Evolutionary conservation across 495 filamentous ascomycete genomes (phyloP), one percentile per base, ranked within the genome.

Genomic region (Neurospora africana): DNA sequence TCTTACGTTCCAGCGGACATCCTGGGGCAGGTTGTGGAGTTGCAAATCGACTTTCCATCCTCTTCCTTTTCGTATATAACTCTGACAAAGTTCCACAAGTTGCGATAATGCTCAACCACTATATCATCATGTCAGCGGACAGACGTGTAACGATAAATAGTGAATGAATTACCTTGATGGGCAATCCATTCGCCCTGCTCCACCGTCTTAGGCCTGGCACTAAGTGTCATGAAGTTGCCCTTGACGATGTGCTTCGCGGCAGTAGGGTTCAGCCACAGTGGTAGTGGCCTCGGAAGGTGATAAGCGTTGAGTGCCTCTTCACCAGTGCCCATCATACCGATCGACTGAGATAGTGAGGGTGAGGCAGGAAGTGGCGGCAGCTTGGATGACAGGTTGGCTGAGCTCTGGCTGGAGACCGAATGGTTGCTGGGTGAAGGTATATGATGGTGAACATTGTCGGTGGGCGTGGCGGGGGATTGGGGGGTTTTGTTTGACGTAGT

Each of bases 191-290:
- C 94, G 39, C 93, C 94, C 73, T 92, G 86, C 79, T 97, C 94
- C 36, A 97, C 91, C 69, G 93, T 91, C 80, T 92, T 92, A 10
- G 94, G 94, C 78, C 92, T 91, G 69, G 92, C 92, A 75, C 93
- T 95, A 58, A 98, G 82, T 27, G 94, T 97, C 91, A 96, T 93
- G 79, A 97, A 97, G 82, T 97, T 98, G 61, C 94, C 94, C 82
- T 93, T 96, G 74, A 97, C 94, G 72, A 96, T 95, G 74, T 97
- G 87, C 75, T 90, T 91, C 58, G 91, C 89, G 78, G 94, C 92
- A 75, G 91, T 88, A 72, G 94, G 89, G 76, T 92, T 82, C 11
- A 83, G 73, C 81, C 81, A 83, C 40, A 82, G 37, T 4, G 81
- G 81, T 6, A 81, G 71, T 6, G 81, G 81, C 40, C 73, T 75